Evolutionary conservation across 2,329 filamentous ascomycete species (phyloP).

Genomic region (Fusarium oligoseptatum): DNA sequence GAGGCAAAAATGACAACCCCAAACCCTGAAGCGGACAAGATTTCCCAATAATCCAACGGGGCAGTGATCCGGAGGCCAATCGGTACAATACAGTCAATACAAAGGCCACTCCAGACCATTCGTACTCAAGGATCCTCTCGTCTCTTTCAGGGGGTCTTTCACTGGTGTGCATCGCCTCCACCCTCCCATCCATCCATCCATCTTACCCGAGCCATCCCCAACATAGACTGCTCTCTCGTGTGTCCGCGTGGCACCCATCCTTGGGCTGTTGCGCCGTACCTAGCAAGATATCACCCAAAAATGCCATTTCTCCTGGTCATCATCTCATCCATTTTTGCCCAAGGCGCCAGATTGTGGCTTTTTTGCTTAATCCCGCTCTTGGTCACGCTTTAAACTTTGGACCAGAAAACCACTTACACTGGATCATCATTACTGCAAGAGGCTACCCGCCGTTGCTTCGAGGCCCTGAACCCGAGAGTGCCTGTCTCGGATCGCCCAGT

Average conservation of each 20-base stretch:
- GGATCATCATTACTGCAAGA: slow-evolving; percentile 32
- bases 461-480: slow-evolving; percentile 6
- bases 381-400: neutral
- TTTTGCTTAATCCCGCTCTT: slow-evolving; percentile 4
- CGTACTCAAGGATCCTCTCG: slow-evolving; percentile 14
- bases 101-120: neutral
- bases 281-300: neutral
- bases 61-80: slow-evolving; percentile 35
- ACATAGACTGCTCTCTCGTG: slow-evolving; percentile 26
- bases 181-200: slow-evolving; percentile 28
- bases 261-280: slow-evolving; percentile 2
- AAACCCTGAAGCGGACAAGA: slow-evolving; percentile 21
- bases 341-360: neutral
- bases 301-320: slow-evolving; percentile 2
- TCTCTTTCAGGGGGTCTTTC: slow-evolving; percentile 32
- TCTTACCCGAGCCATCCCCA: slow-evolving; percentile 31
- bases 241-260: slow-evolving; percentile 39
- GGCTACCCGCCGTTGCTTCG: slow-evolving; percentile 39
- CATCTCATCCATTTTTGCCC: neutral
- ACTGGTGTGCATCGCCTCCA: slow-evolving; percentile 26
- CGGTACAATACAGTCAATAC: neutral
- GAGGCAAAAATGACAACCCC: slow-evolving; percentile 16
- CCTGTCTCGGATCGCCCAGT: slow-evolving; percentile 9
- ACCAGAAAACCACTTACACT: neutral
- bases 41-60: slow-evolving; percentile 32